These are phyloP conservation scores for Cucurbitaria berberidis DNA, from an alignment of 2,329 filamentous ascomycete genomes.

Conservation along the genomic window DNA sequence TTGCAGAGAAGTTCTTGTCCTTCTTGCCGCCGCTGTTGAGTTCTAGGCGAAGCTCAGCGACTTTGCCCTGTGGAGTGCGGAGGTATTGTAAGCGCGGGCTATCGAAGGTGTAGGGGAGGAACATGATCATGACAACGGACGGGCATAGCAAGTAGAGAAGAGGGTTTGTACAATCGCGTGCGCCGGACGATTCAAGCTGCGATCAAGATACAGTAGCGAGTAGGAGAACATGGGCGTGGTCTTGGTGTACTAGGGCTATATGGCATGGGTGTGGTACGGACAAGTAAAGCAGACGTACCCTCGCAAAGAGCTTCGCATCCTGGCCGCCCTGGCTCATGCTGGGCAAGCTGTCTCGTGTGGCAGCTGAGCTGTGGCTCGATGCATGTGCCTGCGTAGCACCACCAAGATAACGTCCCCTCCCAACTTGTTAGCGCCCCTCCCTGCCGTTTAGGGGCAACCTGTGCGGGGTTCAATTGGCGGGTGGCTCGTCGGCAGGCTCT, in stretches of 20 bases:
- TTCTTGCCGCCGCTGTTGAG: conserved; percentile 94
- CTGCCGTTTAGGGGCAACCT: conserved; percentile 12
- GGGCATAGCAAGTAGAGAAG: conserved; percentile 3
- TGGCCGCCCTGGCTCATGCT: conserved; percentile 74
- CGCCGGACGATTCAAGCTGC: not conserved
- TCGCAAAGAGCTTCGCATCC: conserved; percentile 98
- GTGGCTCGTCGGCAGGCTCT: conserved; percentile 13
- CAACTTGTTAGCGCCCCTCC: conserved; percentile 38
- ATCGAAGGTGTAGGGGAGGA: conserved; percentile 47
- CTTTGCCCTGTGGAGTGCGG: conserved; percentile 81
- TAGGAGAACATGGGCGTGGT: conserved; percentile 9
- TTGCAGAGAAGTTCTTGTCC: conserved; percentile 92
- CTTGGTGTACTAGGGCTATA: conserved; percentile 8
- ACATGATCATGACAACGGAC: conserved; percentile 42
- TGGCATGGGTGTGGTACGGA: conserved; percentile 28
- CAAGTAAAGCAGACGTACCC: conserved; percentile 67
- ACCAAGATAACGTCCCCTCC: conserved; percentile 30
- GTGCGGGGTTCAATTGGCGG: conserved; percentile 21
- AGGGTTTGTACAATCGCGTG: conserved; percentile 3
- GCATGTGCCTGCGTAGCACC: conserved; percentile 42
- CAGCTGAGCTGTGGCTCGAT: conserved; percentile 26
- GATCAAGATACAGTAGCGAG: conserved; percentile 6
- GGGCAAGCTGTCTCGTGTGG: conserved; percentile 34
- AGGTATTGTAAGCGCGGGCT: conserved; percentile 58
- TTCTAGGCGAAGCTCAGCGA: conserved; percentile 93